Base-by-base conservation (phyloP, 768 basidiomycete species). In the Mrakia hoshinonis region DNA sequence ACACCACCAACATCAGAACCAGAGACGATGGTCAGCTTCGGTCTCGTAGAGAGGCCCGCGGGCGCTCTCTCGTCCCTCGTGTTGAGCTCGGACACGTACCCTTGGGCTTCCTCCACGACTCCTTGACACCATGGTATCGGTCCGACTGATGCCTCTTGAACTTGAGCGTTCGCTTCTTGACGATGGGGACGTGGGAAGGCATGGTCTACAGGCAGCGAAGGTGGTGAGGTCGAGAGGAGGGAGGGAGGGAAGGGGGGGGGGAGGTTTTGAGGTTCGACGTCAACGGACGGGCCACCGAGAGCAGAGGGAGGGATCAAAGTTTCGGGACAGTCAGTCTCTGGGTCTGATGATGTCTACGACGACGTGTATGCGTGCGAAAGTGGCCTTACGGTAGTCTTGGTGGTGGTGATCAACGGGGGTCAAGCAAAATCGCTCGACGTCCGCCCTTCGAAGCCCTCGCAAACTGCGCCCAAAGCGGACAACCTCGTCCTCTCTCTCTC, bases 121-220 rank as follows among this genome's bases (percentile, higher is more conserved):
- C 93, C 86, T 95, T 95, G 76, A 98, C 93, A 76, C 89, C 83
- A 81, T 91, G 87, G 85, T 96, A 98, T 79, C 95, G 90, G 83
- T 98, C 95, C 63, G 92, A 95, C 83, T 98, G 95, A 82, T 98
- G 95, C 82, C 95, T 91, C 92, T 95, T 97, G 91, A 98, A 98
- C 80, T 84, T 83, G 83, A 89, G 92, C 78, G 94, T 96, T 82
- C 92, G 90, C 85, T 98, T 98, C 86, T 95, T 96, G 82, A 96
- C 85, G 81, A 94, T 89, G 75, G 84, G 84, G 74, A 87, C 78
- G 75, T 75, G 75, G 68, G 77, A 70, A 68, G 78, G 72, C 72
- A 73, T 73, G 54, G 51, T 54, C 70, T 72, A 43, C 20, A n/a
- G n/a, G n/a, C n/a, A n/a, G n/a, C n/a, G n/a, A 36, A 31, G 18